Base-by-base conservation (phyloP, 495 filamentous ascomycete species). In the Acidiella bohemica region DNA sequence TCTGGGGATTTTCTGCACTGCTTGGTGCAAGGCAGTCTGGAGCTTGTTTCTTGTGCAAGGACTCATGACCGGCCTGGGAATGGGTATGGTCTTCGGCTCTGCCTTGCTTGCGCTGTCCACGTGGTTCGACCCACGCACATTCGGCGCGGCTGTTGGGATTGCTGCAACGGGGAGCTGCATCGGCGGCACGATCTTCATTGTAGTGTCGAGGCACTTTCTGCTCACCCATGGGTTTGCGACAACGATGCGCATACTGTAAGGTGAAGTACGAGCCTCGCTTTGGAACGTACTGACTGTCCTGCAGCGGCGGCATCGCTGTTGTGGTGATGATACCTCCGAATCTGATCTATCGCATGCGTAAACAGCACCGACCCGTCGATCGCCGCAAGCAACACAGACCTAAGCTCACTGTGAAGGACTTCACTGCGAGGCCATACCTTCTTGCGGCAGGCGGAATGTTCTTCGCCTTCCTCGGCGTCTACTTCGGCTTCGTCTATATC, bases 161-260 rank as follows among this genome's bases (percentile, higher is more conserved):
- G 32, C 41, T 21, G 28, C 50, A 31, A 26, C 25, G 2, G 49
- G 46, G 10, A 54, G 30, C 32, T 40, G 29, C 7, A 3, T 56
- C 10, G 55, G 55, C 16, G 55, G 41, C 0, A 40, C 54, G n/a
- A 45, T 56, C 5, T 60, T 52, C 31, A 47, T 51, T 5, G 13
- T 39, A 3, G 21, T 54, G 12, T 41, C 50, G 13, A 39, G 37
- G 5, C 17, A 30, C 1, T 37, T 47, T 6, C 42, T 56, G 9
- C 8, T 32, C 9, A 28, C 27, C 8, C 17, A 25, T 19, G 44
- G 48, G 21, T 51, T 51, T 39, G 18, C 36, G 8, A 36, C 37
- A 8, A 51, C 48, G 13, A 47, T 47, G 30, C 29, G 44, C 4
- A 35, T 41, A 16, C 25, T 50, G 4, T n/a, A n/a, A n/a, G n/a